Base-by-base conservation (phyloP, 306 rosid species). In the Vachellia collinsii region DNA sequence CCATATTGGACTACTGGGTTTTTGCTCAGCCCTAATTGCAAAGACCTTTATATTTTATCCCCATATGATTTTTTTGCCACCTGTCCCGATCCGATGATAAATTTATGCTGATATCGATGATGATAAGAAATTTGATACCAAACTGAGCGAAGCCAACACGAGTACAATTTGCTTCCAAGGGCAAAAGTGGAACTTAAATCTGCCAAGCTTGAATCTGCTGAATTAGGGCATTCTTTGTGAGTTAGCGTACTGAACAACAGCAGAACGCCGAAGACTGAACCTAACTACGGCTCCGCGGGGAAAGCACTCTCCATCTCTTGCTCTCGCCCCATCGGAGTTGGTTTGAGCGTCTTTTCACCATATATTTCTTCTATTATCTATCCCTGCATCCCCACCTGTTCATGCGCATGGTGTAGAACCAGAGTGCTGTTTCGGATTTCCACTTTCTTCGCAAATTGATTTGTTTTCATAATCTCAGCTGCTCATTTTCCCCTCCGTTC, bases 181-280 rank as follows among this genome's bases (percentile, higher is more conserved):
- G 79, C 22, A 77, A 20, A 47, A 38, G 23, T 39, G 85, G 84
- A 83, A 73, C 22, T 72, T 48, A 20, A 0, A 11, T 14, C n/a
- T 0, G 3, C 8, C 7, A 14, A 42, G 69, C 50, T 51, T 43
- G 48, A 11, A 77, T 54, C 11, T 47, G 76, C 62, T 47, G 41
- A 83, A 76, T 39, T 80, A 80, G 89, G 89, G 83, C 85, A 77
- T 41, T n/a, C 77, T 62, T 43, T 67, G 65, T 13, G 85, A 11
- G 64, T 74, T 43, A 72, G 71, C 43, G 79, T 8, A 62, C 72
- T 74, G 62, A 25, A 56, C 29, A 3, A 20, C 12, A 17, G 75
- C 72, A 50, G 50, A 67, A 11, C 79, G n/a, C 75, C 38, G 73
- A 68, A 42, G 73, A 42, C 73, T 68, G 79, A 68, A 70, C 82